Percentiles rank a stretch among this genome's conserved stretches.
phyloP scores from a whole-genome alignment of 306 rosid species.

The Mucuna pruriens region DNA sequence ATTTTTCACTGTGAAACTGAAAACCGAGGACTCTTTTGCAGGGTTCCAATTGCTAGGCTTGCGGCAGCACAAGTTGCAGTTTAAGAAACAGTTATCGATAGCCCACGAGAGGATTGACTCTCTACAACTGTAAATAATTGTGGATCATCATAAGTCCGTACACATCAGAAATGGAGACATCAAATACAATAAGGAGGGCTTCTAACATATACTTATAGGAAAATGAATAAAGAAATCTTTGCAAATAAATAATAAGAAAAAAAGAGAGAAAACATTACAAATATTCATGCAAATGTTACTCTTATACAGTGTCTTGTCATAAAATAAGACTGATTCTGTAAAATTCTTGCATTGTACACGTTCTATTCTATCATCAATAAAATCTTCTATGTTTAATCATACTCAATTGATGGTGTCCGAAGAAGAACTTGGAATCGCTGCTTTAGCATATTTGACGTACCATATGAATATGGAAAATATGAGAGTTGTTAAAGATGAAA shows the following conservation, averaged over 20 bases:
- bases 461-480: too few relatives aligned
- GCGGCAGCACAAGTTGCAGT: conserved; percentile 95
- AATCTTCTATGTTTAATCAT: neutral
- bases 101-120: conserved; percentile 28
- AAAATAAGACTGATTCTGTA: conserved; percentile 23
- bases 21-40: conserved; percentile 39
- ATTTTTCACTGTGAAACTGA: conserved; percentile 26
- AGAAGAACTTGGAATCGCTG: neutral
- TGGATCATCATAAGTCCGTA: conserved; percentile 23
- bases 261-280: conserved; percentile 26
- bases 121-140: conserved; percentile 38
- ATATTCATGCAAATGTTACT: conserved; percentile 20
- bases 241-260: neutral
- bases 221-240: conserved; percentile 8
- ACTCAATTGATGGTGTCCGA: neutral
- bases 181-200: conserved; percentile 13
- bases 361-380: neutral
- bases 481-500: neutral
- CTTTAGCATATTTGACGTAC: neutral
- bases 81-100: neutral
- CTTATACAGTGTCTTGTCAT: conserved; percentile 15
- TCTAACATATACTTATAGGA: conserved; percentile 36
- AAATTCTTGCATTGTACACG: conserved; percentile 40
- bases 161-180: conserved; percentile 26
- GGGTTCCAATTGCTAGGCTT: conserved; percentile 97